phyloP scores from a whole-genome alignment of 1,284 basidiomycete species.

The Mrakiaceae sp. region DNA sequence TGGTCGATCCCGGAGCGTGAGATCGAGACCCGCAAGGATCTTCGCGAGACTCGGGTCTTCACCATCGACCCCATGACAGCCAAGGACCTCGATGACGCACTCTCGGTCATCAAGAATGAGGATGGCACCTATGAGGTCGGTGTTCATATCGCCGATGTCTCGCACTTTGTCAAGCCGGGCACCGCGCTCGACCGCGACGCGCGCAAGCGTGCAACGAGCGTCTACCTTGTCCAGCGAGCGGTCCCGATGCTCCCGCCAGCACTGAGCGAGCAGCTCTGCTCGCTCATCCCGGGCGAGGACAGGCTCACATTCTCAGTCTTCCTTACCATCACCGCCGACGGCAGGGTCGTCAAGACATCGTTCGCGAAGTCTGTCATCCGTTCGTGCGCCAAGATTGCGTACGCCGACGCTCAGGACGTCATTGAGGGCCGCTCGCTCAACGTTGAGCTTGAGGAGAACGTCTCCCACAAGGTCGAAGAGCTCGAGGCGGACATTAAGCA shows the following conservation, averaged over 20 bases:
- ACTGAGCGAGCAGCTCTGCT: conserved; percentile 84
- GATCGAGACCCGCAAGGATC: conserved; percentile 71
- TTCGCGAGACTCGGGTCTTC: conserved; percentile 75
- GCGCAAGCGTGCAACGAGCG: conserved; percentile 89
- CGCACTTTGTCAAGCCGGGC: conserved; percentile 88
- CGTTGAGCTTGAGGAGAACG: conserved; percentile 44
- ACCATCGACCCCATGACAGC: conserved; percentile 84
- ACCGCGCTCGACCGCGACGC: conserved; percentile 96
- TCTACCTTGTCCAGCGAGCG: conserved; percentile 87
- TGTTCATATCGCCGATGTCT: conserved; percentile 91
- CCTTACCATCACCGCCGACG: conserved; percentile 78
- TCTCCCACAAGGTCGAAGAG: conserved; percentile 40
- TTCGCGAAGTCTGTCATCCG: conserved; percentile 84
- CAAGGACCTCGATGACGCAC: conserved; percentile 87
- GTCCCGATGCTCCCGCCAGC: conserved; percentile 93
- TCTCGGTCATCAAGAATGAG: conserved; percentile 77
- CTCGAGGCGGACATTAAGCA: conserved; percentile 66
- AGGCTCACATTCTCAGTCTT: conserved; percentile 79
- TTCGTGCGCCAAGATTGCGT: conserved; percentile 75
- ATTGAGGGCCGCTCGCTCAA: conserved; percentile 61
- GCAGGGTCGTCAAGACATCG: conserved; percentile 72
- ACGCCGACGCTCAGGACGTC: conserved; percentile 65
- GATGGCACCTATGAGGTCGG: conserved; percentile 86
- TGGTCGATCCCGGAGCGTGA: conserved; percentile 93
- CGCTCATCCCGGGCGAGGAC: conserved; percentile 73